Percentiles rank a stretch among this genome's conserved stretches.
phyloP scores from a whole-genome alignment of 768 basidiomycete genomes.

The Mrakia gelida region DNA sequence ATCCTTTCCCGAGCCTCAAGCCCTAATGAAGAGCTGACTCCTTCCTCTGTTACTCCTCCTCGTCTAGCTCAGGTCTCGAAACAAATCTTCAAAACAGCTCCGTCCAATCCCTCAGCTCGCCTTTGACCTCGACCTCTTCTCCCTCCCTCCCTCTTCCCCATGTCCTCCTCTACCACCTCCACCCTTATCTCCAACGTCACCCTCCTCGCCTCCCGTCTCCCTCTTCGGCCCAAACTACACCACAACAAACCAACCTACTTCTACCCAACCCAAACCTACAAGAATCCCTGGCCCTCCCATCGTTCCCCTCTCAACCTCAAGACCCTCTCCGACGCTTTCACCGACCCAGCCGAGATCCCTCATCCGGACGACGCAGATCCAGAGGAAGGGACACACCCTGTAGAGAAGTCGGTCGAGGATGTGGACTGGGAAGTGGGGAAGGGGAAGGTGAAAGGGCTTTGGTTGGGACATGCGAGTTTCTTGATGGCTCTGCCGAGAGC shows the following conservation, averaged over 20 bases:
- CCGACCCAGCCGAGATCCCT: neutral
- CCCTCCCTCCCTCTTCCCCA: neutral
- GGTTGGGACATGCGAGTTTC: conserved; percentile 29
- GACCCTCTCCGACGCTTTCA: conserved; percentile 8
- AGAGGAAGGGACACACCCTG: conserved; percentile 18
- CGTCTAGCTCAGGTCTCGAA: no score
- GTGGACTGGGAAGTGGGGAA: neutral
- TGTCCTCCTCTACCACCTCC: neutral
- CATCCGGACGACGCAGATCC: conserved; percentile 20
- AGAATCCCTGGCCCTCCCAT: conserved; percentile 29
- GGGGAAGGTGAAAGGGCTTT: conserved; percentile 12
- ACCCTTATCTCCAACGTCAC: neutral
- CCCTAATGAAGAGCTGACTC: no score
- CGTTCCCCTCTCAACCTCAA: conserved; percentile 18
- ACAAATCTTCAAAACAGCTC: no score
- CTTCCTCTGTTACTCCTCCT: no score
- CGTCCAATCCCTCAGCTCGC: neutral
- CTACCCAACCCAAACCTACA: conserved; percentile 19
- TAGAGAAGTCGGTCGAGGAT: neutral
- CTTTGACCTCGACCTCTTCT: neutral
- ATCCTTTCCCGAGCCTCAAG: no score
- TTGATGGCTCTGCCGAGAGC: conserved; percentile 12
- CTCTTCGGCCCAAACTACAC: neutral
- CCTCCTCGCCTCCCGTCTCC: neutral
- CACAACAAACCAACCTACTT: neutral